Evolutionary conservation across 2,329 filamentous ascomycete genomes (phyloP), one percentile per base, ranked within the genome.

Genomic region (Phialophora verrucosa): DNA sequence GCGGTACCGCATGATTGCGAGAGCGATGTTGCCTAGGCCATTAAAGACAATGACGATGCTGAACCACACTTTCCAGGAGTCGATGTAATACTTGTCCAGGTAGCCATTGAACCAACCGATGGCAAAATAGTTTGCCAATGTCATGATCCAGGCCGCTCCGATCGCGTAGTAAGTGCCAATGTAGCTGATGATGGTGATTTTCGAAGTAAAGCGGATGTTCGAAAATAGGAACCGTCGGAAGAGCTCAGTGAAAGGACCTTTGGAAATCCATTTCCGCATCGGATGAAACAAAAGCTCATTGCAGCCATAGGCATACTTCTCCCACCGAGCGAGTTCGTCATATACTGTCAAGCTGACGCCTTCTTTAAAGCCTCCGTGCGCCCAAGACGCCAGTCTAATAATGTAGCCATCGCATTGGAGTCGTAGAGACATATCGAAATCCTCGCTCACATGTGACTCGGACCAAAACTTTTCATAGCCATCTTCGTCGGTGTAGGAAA

Each of bases 251-350:
- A 94, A 91, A 32, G 91, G 91, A 0, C 91, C 91, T 17, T 84
- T 86, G 75, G 84, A 88, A 51, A 87, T 77, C 91, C 91, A 94
- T 72, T 87, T 88, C 67, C 86, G 85, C 67, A 94, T 81, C 3
- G 91, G 91, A 75, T 94, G 85, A 81, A 95, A 94, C 64, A 94
- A 83, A 65, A 94, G 83, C 80, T 93, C 91, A 76, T 91, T 91
- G 79, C 91, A 93, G 38, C 91, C 91, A 73, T 92, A 93, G 1
- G 91, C 91, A 75, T 93, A 93, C 78, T 94, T 94, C 75, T 94
- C 91, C 91, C 91, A 94, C 64, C 91, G 89, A 2, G 90, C 89
- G 66, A 94, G 83, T 77, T 94, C 91, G 78, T 94, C 91, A 75
- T 94, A 93, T 10, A 94, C 90, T 0, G 91, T 94, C 63, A 94